Percentiles rank a stretch among this genome's conserved stretches.
Evolutionary conservation across 2,329 filamentous ascomycete genomes (phyloP).

Genomic region (Sarocladiaceae sp.): DNA sequence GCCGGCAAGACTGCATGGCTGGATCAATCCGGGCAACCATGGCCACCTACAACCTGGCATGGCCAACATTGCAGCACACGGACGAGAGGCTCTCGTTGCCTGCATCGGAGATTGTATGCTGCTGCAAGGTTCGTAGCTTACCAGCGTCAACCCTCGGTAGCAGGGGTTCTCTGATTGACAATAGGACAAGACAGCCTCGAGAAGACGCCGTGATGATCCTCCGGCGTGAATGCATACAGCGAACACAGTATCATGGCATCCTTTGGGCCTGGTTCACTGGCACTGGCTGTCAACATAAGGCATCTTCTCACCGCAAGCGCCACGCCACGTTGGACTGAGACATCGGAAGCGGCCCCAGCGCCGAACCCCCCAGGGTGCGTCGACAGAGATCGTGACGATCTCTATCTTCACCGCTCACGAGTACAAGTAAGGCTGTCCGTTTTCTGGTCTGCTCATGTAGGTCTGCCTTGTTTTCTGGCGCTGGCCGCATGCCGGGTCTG

Average conservation of each 20-base stretch:
- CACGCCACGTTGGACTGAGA: slow-evolving; percentile 8
- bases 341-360: not conserved
- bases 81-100: slow-evolving; percentile 1
- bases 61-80: not conserved
- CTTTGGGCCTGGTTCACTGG: not conserved
- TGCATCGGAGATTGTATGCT: not conserved
- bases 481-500: no score
- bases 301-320: not conserved
- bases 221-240: not conserved
- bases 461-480: not conserved
- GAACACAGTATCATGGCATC: not conserved
- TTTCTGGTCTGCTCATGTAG: not conserved
- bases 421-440: not conserved
- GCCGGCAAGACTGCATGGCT: no score
- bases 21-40: not conserved
- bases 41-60: not conserved
- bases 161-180: no score
- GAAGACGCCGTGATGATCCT: no score
- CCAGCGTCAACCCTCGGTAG: no score
- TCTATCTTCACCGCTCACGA: not conserved
- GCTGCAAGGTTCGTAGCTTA: not conserved
- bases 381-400: no score
- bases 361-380: not conserved
- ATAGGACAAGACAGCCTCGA: no score
- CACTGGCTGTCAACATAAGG: not conserved